Percentiles rank a stretch among this genome's conserved stretches.
phyloP scores from a whole-genome alignment of 306 rosid genomes.

The Medicago lupulina region DNA sequence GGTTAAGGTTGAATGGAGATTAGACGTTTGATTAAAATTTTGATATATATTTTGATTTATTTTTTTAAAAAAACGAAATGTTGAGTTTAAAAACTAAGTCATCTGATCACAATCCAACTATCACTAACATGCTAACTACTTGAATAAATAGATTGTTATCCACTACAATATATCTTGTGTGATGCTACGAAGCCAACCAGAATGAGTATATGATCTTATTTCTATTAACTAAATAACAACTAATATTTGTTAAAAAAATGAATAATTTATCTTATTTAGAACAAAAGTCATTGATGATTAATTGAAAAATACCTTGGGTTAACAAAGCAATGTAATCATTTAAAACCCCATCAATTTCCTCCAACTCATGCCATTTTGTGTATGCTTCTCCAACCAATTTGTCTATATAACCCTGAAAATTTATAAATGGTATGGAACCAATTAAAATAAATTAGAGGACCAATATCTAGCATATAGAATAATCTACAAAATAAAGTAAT shows the following conservation, averaged over 20 bases:
- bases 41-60: no score
- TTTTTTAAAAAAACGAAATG: no score
- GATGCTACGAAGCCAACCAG: background rate
- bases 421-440: no score
- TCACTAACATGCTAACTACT: background rate
- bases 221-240: background rate
- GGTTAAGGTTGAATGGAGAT: no score
- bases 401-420: conserved; percentile 59
- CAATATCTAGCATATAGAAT: background rate
- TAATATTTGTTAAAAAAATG: background rate
- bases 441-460: background rate
- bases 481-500: conserved; percentile 5
- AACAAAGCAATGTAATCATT: conserved; percentile 56
- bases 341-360: conserved; percentile 50
- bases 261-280: background rate
- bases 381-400: conserved; percentile 63
- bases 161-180: no score
- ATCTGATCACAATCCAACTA: background rate
- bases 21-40: no score
- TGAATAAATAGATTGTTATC: background rate
- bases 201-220: background rate
- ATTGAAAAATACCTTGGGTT: conserved; percentile 61
- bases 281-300: background rate
- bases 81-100: no score
- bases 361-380: conserved; percentile 54